Evolutionary conservation across 2,329 filamentous ascomycete genomes (phyloP), one percentile per base, ranked within the genome.

Genomic region (Aureobasidium mangrovei): DNA sequence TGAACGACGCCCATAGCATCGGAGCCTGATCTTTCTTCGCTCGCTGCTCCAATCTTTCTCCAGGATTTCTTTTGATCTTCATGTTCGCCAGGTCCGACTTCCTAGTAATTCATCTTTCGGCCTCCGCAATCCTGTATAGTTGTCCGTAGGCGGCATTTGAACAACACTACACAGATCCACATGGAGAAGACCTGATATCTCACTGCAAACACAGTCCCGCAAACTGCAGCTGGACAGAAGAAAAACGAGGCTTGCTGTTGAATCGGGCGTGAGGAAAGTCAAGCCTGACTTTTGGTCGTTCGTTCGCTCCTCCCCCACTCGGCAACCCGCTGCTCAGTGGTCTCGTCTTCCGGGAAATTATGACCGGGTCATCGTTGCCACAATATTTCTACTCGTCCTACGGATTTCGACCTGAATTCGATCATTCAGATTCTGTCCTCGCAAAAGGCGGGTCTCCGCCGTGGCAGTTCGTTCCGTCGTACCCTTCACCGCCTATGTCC

Each of bases 401-500:
- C 39, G 40, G 44, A n/a, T 44, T 44, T 53, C 40, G 49, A 38
- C 32, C 49, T 53, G 29, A 44, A 26, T 31, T 38, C 49, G 49
- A 53, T 36, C 26, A n/a, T 31, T 38, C 49, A 53, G 49, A 53
- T 40, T 36, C 44, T 29, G 31, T 29, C 40, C 29, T 44, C 26
- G 33, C 49, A 38, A 27, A 38, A 36, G 49, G 49, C 40, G 49
- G 49, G 40, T 43, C 39, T 42, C 44, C 45, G 44, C 27, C 39
- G 38, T 56, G 54, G 54, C 54, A 56, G 18, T 12, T 53, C 26
- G 5, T 49, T 36, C 42, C 33, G n/a, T 51, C 54, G 33, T 76
- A 75, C 64, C 73, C 72, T 57, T 76, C 73, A 62, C 73, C 74
- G 65, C 74, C 74, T 66, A 77, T 77, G 74, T 76, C 74, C 68